Evolutionary conservation across 1,284 basidiomycete species (phyloP), one percentile per base, ranked within the genome.

Genomic region (Malassezia sympodialis): DNA sequence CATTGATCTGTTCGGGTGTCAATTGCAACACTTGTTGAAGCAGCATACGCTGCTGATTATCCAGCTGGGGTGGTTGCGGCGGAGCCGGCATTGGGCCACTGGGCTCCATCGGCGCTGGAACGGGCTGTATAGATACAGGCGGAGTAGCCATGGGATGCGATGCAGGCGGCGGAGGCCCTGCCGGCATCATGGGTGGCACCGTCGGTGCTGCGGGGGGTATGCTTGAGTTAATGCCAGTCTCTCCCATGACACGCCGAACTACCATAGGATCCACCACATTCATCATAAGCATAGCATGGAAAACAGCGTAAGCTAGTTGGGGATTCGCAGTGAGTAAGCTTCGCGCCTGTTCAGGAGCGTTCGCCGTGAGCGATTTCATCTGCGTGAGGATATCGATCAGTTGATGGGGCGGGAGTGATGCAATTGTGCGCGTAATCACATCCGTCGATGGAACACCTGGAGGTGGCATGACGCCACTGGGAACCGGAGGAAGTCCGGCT

Each of bases 311-410:
- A 2, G 90, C 85, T 15, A 96, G 81, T 77, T 98, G 93, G 14
- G 94, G 93, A 67, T 96, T 86, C 8, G 82, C 79, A 8, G 83
- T 78, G 30, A 99, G 81, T 31, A 98, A 78, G 4, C 82, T 79
- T 44, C 84, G 80, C 30, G 93, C 91, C 77, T 91, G 86, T 39
- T 96, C 90, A 2, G 91, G 90, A 60, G 90, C 86, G 0, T 84
- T 87, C 24, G 88, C 84, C 26, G 94, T 85, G 68, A 96, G 89
- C 1, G 85, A 84, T 87, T 96, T 96, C 87, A 96, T 94, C 76
- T 96, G 89, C 27, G 86, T 86, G 66, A 98, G 79, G n/a, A 96
- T 87, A 76, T 98, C 93, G 75, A 93, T 84, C 60, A 96, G 79
- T 73, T 96, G 87, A 45, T 80, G 81, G 0, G 88, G 87, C 52